Evolutionary conservation across 1,284 basidiomycete species (phyloP), one percentile per base, ranked within the genome.

Genomic region (Leccinum olivaceoglutinosum): DNA sequence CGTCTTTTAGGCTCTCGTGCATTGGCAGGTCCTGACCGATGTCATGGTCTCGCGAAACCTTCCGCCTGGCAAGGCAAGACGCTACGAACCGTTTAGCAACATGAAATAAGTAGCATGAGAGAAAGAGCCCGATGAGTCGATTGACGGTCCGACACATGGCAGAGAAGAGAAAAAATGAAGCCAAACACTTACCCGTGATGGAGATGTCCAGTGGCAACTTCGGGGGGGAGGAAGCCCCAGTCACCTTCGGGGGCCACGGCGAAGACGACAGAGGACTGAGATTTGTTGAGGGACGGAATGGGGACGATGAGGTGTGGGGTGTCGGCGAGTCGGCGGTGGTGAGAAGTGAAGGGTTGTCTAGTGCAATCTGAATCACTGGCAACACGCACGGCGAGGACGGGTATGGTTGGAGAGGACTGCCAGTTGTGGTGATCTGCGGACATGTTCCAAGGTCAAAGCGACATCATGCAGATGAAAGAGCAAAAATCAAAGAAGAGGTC

Each of bases 1-100:
- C 83, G 79, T 68, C 81, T 81, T 79, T 92, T 92, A 61, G 92
- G 78, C 68, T 89, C 88, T 54, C 84, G 82, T 14, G 89, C 89
- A 25, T 32, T 32, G 32, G 86, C 88, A 34, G 81, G 78, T 7
- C 86, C 88, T 61, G 87, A 89, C 32, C 7, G 89, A 83, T 2
- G 89, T 92, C 71, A 34, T 34, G 32, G 32, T 93, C 90, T 36
- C 41, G 92, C 84, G 71, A 88, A 93, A 59, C 8, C 80, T 88
- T 64, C 85, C 85, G 71, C 92, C 88, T 90, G 63, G 58, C 65
- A 63, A 44, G n/a, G 7, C 41, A 44, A 44, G 11, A 36, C 36
- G 5, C 36, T 10, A 36, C 10, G 11, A 16, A 59, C 32, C 32
- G 21, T 39, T 65, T 18, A 64, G 62, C 44, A 59, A 46, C 36